Base-by-base conservation (phyloP, 768 basidiomycete genomes). In the Boletus subparvulus region DNA sequence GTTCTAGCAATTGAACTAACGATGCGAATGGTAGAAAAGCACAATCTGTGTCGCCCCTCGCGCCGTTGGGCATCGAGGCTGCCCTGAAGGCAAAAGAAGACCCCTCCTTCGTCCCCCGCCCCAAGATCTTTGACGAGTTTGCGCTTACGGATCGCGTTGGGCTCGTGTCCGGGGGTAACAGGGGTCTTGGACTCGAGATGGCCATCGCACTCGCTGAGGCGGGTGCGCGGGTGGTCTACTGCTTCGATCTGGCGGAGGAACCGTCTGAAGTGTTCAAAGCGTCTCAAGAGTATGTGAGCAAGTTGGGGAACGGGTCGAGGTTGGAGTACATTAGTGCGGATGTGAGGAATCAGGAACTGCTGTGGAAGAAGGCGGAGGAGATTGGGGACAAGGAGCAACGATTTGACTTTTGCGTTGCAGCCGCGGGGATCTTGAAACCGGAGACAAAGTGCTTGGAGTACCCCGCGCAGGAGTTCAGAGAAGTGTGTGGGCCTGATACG, bases 131-230 rank as follows among this genome's bases (percentile, higher is more conserved):
- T 62, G 79, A 80, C 47, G 83, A 85, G 59, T 86, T 84, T 69
- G 78, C 80, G 1, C 76, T 87, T 37, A 74, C 70, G 13, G 81
- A 81, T 53, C 79, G 83, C 3, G 83, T 86, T 5, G 83, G 77
- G 10, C 75, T 87, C 42, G 83, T 88, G 30, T 83, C 86, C 0
- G 86, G 86, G 6, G 86, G 79, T 0, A 83, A 85, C 58, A 73
- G 86, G 33, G 86, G 90, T 0, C 80, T 92, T 16, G 91, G 91
- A 3, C 82, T 93, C n/a, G 91, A 93, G 74, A 87, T 88, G 85
- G 88, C 88, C 36, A 73, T 91, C 52, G 83, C 85, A 5, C 73
- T 92, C 41, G 80, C 81, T 42, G 90, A 92, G 73, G 85, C 83
- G 14, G 90, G 90, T 35, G 87, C 86, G 7, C 78, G 81, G 9